Evolutionary conservation across 1,284 basidiomycete species (phyloP), one percentile per base, ranked within the genome.

Genomic region (Trichosporon faecale): DNA sequence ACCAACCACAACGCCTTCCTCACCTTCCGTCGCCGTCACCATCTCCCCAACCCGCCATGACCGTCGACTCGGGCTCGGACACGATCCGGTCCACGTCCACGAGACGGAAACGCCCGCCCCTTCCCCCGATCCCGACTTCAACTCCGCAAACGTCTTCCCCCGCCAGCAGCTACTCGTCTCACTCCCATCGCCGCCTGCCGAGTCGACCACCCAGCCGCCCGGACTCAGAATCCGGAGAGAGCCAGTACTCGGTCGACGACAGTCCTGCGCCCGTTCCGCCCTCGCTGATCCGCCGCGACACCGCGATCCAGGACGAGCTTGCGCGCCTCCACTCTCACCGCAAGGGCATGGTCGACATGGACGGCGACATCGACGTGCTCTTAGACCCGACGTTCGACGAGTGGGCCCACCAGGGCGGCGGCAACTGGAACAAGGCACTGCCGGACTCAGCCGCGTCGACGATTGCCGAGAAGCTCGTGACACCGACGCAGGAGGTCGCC

Each of bases 161-260:
- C 6, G 57, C 57, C 18, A 61, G 57, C 57, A 61, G 18, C 27
- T 61, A 61, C 31, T 61, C 57, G 29, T 61, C 57, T 6, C 27
- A 61, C 57, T 61, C 57, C 8, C 29, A 29, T 8, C 18, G 27
- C 27, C 27, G 27, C 27, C 40, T 21, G 1, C 60, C 67, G 7
- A 49, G 55, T 2, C 68, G 70, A 44, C 67, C 33, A 29, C 49
- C 29, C 57, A 52, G 68, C 44, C 46, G 35, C 63, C 35, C 55
- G 21, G 64, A 67, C 9, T 64, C 44, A 29, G 44, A 69, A 52
- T 73, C 72, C 12, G 68, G 68, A n/a, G 72, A 70, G 12, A 73
- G 72, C 70, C 66, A 68, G 65, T 73, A 73, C 68, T 73, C 72
- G 25, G 44, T 68, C n/a, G 70, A 71, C 52, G 72, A 73, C 4